Percentiles rank a stretch among this genome's conserved stretches.
Conservation (phyloP, 2,329 filamentous ascomycete genomes). For the Talaromyces sp. region DNA sequence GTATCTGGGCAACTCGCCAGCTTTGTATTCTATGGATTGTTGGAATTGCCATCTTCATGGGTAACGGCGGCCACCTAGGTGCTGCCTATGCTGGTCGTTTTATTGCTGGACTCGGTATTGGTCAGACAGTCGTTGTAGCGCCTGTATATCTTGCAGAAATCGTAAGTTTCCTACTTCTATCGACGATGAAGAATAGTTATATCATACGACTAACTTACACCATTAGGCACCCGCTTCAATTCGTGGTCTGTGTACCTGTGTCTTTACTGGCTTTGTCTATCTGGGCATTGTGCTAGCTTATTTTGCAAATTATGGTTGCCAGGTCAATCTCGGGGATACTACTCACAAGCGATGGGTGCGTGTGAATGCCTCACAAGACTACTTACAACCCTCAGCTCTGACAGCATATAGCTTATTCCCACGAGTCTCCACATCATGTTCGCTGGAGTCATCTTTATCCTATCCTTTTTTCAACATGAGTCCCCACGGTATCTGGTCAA, state of each 20-base stretch:
- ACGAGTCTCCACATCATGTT: slow-evolving; percentile 51
- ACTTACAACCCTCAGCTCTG: neutral
- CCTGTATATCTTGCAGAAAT: slow-evolving; percentile 19
- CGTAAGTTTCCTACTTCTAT: neutral
- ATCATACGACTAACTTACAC: neutral
- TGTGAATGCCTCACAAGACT: neutral
- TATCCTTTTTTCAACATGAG: slow-evolving; percentile 64
- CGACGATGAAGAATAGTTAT: neutral
- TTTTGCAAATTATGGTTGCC: slow-evolving; percentile 62
- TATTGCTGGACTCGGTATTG: slow-evolving; percentile 64
- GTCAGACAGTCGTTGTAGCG: slow-evolving; percentile 65
- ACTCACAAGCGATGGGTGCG: neutral
- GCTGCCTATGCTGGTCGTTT: slow-evolving; percentile 65
- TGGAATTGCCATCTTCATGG: slow-evolving; percentile 59
- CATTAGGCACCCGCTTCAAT: slow-evolving; percentile 33
- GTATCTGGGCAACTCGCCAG: slow-evolving; percentile 60
- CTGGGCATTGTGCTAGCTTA: slow-evolving; percentile 72
- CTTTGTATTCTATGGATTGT: slow-evolving; percentile 58
- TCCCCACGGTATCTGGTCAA: slow-evolving; percentile 67
- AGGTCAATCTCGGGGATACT: slow-evolving; percentile 42
- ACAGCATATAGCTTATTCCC: neutral
- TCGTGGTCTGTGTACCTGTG: slow-evolving; percentile 65
- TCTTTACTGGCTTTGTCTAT: slow-evolving; percentile 66
- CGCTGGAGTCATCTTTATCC: slow-evolving; percentile 62
- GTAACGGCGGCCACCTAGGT: slow-evolving; percentile 52